Base-by-base conservation (phyloP, 2,329 filamentous ascomycete species). In the Pseudocercospora fuligena region DNA sequence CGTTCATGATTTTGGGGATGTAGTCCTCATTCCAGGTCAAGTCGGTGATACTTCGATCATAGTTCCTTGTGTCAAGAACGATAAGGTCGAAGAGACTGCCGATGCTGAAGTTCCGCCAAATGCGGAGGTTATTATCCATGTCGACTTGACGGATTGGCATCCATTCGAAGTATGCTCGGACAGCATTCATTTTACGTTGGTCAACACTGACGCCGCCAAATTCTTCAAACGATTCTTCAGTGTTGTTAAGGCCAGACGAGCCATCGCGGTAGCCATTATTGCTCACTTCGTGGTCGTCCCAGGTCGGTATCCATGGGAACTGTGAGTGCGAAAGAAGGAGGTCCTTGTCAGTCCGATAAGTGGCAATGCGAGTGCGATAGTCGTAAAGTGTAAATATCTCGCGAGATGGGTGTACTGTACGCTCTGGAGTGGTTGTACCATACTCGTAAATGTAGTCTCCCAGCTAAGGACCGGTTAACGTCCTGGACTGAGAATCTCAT, bases 121-220 rank as follows among this genome's bases (percentile, higher is more conserved):
- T 80, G 1, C 80, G 72, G 0, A 81, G 75, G 46, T 80, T 81
- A 70, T 82, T 78, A 46, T 82, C 79, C 75, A 82, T 80, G 61
- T 81, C 79, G 9, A 82, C 80, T 66, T 82, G 80, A 0, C 80
- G 68, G 51, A 76, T 72, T 64, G 80, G 80, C 79, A 82, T 81
- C 78, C 80, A 82, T 63, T 82, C 80, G 61, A 81, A 82, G 57
- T 73, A 73, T 5, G 80, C 81, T 16, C 80, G 75, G 5, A 82
- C 80, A 8, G 80, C 81, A 62, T 82, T 80, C 80, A 82, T 82
- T 70, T 82, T 82, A 6, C 80, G 76, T 66, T 82, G 81, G 31
- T 82, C 80, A 46, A 82, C 78, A 2, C 75, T 75, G 16, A 82
- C 74, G 8, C 78, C 78, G 6, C 80, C 80, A 43, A 77, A 75